These are phyloP conservation scores for Emericellopsis cladophorae DNA, from an alignment of 2,329 filamentous ascomycete species.

Conservation along the genomic window DNA sequence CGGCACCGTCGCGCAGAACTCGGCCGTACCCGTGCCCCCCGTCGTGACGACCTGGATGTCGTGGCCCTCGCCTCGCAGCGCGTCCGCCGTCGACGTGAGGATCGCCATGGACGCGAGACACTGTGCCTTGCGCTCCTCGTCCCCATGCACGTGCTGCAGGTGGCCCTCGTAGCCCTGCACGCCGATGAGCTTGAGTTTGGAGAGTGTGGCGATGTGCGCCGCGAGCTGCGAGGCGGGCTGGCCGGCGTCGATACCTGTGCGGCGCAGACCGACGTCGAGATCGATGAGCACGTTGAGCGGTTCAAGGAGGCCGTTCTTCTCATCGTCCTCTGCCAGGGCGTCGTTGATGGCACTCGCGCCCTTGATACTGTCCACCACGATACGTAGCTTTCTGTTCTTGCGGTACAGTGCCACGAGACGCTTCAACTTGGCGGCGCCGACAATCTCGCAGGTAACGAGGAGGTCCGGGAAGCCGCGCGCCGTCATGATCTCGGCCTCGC, in stretches of 20 bases:
- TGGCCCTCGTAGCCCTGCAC: constrained; percentile 41
- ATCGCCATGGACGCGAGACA: constrained; percentile 32
- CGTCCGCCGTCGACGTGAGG: constrained; percentile 27
- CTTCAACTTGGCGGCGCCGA: constrained; percentile 30
- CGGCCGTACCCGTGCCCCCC: constrained; percentile 37
- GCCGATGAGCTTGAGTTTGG: constrained; percentile 29
- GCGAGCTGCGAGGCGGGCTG: constrained; percentile 26
- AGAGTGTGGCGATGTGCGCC: constrained; percentile 18
- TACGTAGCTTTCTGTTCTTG: constrained; percentile 22
- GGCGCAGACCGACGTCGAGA: constrained; percentile 35
- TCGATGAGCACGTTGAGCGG: constrained; percentile 28
- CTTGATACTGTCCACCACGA: constrained; percentile 32
- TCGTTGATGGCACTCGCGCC: constrained; percentile 31
- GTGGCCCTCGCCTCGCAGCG: constrained; percentile 25
- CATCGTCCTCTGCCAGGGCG: constrained; percentile 15
- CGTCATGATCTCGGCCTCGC: constrained; percentile 29
- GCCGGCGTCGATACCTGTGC: constrained; percentile 31
- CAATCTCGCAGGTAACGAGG: constrained; percentile 36
- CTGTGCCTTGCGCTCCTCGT: constrained; percentile 23
- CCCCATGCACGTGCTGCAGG: constrained; percentile 34
- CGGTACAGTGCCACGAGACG: constrained; percentile 29
- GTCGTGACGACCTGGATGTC: constrained; percentile 35
- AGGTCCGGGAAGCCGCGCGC: constrained; percentile 31
- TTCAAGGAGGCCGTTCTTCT: constrained; percentile 16
- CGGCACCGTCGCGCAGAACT: constrained; percentile 35